Base-by-base conservation (phyloP, 2,329 filamentous ascomycete species). In the Penicillium sp. region DNA sequence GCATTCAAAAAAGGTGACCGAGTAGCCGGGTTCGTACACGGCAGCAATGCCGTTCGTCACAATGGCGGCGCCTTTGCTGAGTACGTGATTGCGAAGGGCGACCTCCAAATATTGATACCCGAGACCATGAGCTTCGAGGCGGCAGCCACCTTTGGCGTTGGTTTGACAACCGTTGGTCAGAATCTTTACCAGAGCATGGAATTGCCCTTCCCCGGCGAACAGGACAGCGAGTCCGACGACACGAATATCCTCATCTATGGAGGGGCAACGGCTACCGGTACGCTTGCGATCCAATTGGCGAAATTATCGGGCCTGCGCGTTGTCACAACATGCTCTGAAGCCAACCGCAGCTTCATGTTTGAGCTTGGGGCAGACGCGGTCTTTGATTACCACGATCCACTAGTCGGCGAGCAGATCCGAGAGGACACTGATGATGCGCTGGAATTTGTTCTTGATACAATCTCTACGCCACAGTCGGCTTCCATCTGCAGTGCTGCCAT, bases 51-150 rank as follows among this genome's bases (percentile, higher is more conserved):
- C n/a, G 62, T 65, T 11, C 61, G 77, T 37, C 71, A 69, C 18
- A 74, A 79, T 42, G 75, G 79, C 54, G 83, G 82, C 6, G 75
- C 77, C 2, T 85, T 84, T 62, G 80, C 78, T 7, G 75, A 84
- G 51, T 80, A 81, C 61, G 71, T 79, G 51, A 73, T 79, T 11
- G 79, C 74, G 4, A 83, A 81, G 60, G 80, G 72, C 4, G 79
- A 80, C 50, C 58, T 82, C 2, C 71, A 76, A 52, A 69, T 79
- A 24, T 74, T 74, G 48, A 69, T 84, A 10, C 76, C 80, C 0
- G 74, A 79, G 6, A 69, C 62, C 44, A 60, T 84, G 57, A 76
- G 71, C 34, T 78, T 79, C 53, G 78, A 82, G 57, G 77, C 81
- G 14, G 82, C 80, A 1, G 72, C 79, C 1, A 83, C 81, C 0